Evolutionary conservation across 495 filamentous ascomycete species (phyloP), one percentile per base, ranked within the genome.

Genomic region (Aspergillus bertholletiae): DNA sequence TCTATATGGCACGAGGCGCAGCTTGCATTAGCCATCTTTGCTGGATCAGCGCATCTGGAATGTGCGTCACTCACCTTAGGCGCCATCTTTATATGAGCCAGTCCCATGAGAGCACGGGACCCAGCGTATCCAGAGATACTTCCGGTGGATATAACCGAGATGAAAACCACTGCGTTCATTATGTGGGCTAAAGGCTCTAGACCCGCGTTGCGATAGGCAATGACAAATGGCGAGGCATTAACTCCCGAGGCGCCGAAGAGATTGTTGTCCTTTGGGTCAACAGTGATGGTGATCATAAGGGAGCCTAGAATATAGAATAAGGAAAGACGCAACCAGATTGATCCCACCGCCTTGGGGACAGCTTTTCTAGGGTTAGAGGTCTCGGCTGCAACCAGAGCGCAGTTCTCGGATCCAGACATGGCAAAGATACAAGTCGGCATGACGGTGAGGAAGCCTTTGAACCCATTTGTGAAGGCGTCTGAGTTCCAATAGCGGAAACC

Each of bases 361-460:
- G 83, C 80, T 24, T 71, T 72, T 20, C 80, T 61, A 0, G 85
- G 85, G 62, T 88, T 86, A 52, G 71, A 72, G 7, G 84, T 83
- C 63, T 88, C 84, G 32, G 81, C 83, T 3, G 84, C 84, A 8
- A 85, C 82, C 0, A 88, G 74, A 21, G 82, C 77, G 35, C 68
- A 63, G 28, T 77, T 69, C 55, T 80, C 77, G 2, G 84, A 87
- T 30, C 86, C 86, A 21, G 74, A 75, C 63, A 88, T 88, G 32
- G 86, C 73, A 60, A 89, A 88, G 54, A 84, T 80, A 27, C 85
- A 85, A 13, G 81, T 80, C 40, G 85, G 82, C 68, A 88, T 85
- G 46, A 87, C 84, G 7, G 76, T 68, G 57, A 81, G 80, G 64
- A 88, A 83, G 12, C 87, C 87, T 54, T 84, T 82, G 76, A 89